phyloP scores from a whole-genome alignment of 2,329 filamentous ascomycete species.

The Talaromyces sp. region DNA sequence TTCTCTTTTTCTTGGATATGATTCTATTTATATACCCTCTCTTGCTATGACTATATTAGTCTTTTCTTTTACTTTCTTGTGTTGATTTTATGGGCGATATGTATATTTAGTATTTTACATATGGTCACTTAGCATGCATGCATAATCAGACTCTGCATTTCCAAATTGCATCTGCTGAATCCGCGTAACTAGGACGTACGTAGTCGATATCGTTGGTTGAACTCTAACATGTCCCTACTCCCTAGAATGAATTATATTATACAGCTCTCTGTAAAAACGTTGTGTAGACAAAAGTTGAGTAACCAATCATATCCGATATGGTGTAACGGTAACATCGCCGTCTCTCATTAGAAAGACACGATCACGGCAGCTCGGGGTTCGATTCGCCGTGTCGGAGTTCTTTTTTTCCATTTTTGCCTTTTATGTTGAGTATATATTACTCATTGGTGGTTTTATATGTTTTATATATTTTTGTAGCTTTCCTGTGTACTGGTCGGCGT shows the following conservation, averaged over 20 bases:
- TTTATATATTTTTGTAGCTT: too few relatives aligned
- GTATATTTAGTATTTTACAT: not conserved
- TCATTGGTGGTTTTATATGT: not conserved
- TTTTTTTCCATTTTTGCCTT: not conserved
- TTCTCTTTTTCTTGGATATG: constrained; percentile 10
- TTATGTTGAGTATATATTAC: too few relatives aligned
- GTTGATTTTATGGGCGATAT: constrained; percentile 1
- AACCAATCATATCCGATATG: constrained; percentile 1
- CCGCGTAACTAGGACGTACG: not conserved
- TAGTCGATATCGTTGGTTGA: too few relatives aligned
- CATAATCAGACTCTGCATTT: not conserved
- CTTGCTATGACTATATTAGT: constrained; percentile 5
- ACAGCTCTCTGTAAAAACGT: not conserved
- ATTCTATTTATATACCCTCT: constrained; percentile 20
- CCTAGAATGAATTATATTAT: not conserved
- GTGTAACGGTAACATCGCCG: constrained; percentile 7
- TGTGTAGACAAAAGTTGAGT: not conserved
- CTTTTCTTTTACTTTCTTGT: constrained; percentile 5
- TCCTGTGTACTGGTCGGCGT: not conserved
- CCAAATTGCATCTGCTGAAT: not conserved
- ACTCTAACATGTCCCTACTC: not conserved
- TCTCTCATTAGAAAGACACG: constrained; percentile 4
- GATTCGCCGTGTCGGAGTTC: not conserved
- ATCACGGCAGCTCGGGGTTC: constrained; percentile 7
- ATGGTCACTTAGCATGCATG: constrained; percentile 9